These are phyloP conservation scores for Salix suchowensis DNA, from an alignment of 345 rosid species.

Conservation along the genomic window DNA sequence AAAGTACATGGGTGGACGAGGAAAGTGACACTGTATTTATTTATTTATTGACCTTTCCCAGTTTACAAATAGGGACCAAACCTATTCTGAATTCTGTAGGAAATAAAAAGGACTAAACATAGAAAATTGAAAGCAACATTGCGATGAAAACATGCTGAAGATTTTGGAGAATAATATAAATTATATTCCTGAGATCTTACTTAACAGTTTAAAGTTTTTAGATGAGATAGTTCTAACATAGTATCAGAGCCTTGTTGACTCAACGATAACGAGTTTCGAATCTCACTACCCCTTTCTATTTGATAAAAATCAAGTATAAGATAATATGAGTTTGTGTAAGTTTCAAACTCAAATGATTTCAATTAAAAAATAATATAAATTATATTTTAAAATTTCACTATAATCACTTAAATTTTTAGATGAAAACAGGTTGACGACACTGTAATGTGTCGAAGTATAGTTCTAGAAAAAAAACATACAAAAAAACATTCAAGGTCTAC, in stretches of 20 bases:
- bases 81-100: neutral
- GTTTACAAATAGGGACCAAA: neutral
- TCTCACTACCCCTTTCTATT: accelerated
- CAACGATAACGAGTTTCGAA: too few species aligned
- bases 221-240: too few species aligned
- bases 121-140: constrained; percentile 4
- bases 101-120: neutral
- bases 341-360: too few species aligned
- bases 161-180: too few species aligned
- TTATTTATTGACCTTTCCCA: neutral
- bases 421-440: neutral
- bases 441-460: neutral
- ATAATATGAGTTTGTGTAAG: accelerated
- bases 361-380: too few species aligned
- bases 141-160: neutral
- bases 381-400: accelerated
- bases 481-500: neutral
- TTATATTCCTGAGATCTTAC: accelerated
- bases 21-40: neutral
- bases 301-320: too few species aligned
- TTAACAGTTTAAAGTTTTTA: accelerated
- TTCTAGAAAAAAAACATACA: neutral
- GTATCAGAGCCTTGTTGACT: too few species aligned
- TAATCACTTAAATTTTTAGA: accelerated
- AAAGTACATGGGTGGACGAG: neutral